These are phyloP conservation scores for Parastagonospora avenae DNA, from an alignment of 2,329 filamentous ascomycete species.

Conservation along the genomic window DNA sequence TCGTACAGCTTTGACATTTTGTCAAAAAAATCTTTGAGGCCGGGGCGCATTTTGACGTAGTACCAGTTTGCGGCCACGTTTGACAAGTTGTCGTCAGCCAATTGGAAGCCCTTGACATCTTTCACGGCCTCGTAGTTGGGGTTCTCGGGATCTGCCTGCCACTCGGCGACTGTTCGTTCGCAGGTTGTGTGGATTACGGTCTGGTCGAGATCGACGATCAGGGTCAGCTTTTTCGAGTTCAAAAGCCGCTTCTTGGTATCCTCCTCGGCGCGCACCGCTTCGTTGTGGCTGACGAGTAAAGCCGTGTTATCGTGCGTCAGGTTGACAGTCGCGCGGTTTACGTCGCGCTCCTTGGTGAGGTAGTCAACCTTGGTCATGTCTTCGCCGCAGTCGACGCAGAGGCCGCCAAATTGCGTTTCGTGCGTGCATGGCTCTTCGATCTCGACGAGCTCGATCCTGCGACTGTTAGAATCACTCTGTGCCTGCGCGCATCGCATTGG, in stretches of 20 bases:
- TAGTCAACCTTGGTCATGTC: slow-evolving; percentile 93
- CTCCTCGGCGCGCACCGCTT: slow-evolving; percentile 82
- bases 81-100: slow-evolving; percentile 71
- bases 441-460: slow-evolving; percentile 66
- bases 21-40: slow-evolving; percentile 78
- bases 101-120: slow-evolving; percentile 85
- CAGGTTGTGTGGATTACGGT: slow-evolving; percentile 98
- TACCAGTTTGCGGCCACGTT: slow-evolving; percentile 67
- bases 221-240: slow-evolving; percentile 78
- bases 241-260: slow-evolving; percentile 84
- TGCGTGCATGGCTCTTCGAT: slow-evolving; percentile 92
- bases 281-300: slow-evolving; percentile 80
- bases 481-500: slow-evolving; percentile 13
- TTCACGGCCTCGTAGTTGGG: slow-evolving; percentile 91
- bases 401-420: slow-evolving; percentile 85
- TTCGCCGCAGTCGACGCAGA: slow-evolving; percentile 91
- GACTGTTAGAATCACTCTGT: slow-evolving; percentile 2
- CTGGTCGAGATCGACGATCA: slow-evolving; percentile 97
- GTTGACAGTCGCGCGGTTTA: slow-evolving; percentile 87
- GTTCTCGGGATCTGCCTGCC: slow-evolving; percentile 86
- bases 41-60: slow-evolving; percentile 96
- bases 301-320: slow-evolving; percentile 92
- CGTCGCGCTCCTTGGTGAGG: slow-evolving; percentile 78
- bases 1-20: slow-evolving; percentile 83
- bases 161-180: slow-evolving; percentile 93